Conservation (phyloP, 2,329 filamentous ascomycete genomes). For the Pseudonectria foliicola region DNA sequence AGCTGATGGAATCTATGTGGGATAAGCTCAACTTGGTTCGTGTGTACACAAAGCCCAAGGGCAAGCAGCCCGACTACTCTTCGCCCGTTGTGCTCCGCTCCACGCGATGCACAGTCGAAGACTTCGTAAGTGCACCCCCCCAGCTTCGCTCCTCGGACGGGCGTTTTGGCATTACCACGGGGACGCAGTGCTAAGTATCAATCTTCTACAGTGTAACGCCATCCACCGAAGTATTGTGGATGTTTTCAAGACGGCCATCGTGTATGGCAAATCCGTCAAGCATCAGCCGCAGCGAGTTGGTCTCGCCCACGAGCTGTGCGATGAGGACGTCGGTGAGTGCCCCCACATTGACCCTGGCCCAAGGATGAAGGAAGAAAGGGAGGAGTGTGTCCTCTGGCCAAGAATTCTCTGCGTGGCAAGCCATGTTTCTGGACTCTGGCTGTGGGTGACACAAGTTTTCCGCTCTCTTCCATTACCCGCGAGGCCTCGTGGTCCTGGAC, state of each 20-base stretch:
- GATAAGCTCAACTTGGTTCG: slow-evolving; percentile 86
- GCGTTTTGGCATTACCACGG: not conserved
- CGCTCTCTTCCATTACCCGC: slow-evolving; percentile 8
- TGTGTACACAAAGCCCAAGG: slow-evolving; percentile 98
- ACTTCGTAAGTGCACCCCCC: slow-evolving; percentile 66
- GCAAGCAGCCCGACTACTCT: slow-evolving; percentile 85
- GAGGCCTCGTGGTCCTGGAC: slow-evolving; percentile 7
- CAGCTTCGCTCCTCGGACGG: slow-evolving; percentile 6
- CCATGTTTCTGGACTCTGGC: no score
- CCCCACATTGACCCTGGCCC: not conserved
- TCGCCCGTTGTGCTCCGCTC: slow-evolving; percentile 83
- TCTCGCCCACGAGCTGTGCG: slow-evolving; percentile 79
- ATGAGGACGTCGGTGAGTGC: slow-evolving; percentile 89
- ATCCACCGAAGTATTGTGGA: slow-evolving; percentile 96
- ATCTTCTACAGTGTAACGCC: slow-evolving; percentile 69
- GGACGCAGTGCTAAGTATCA: slow-evolving; percentile 27
- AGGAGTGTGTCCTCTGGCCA: no score
- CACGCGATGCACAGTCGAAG: slow-evolving; percentile 81
- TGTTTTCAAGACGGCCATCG: slow-evolving; percentile 89
- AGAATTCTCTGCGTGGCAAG: no score
- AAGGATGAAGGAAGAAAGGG: no score
- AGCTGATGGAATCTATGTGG: slow-evolving; percentile 97
- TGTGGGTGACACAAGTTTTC: slow-evolving; percentile 8
- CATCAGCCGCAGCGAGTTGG: slow-evolving; percentile 97
- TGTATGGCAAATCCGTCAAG: slow-evolving; percentile 97